Percentiles rank a stretch among this genome's conserved stretches.
Conservation (phyloP, 495 filamentous ascomycete species). For the Barbatosphaeria neglecta region DNA sequence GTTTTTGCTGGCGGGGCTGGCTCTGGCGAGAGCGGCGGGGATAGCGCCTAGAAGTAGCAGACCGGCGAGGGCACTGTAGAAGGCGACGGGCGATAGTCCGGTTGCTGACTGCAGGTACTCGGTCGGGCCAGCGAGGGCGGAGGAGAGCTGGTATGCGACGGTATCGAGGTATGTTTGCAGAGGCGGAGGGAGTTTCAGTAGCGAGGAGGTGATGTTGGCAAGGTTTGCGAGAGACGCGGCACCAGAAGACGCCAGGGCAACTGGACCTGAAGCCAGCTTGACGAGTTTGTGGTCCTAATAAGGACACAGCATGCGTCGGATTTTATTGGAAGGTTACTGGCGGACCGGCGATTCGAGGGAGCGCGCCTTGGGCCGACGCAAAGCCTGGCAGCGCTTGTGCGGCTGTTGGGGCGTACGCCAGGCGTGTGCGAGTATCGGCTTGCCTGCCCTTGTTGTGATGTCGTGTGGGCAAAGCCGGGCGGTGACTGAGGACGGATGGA, state of each 20-base stretch:
- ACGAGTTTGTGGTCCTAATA: conserved; percentile 26
- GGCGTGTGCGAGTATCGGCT: background rate
- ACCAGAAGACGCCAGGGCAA: conserved; percentile 38
- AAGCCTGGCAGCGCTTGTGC: background rate
- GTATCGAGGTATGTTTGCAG: conserved; percentile 37
- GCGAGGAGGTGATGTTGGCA: conserved; percentile 25
- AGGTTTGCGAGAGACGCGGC: conserved; percentile 27
- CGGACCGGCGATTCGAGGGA: background rate
- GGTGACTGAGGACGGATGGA: background rate
- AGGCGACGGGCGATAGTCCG: conserved; percentile 31
- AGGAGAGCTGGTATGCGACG: conserved; percentile 23
- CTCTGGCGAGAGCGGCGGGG: conserved; percentile 36
- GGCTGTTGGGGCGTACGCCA: background rate
- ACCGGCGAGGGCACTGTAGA: conserved; percentile 33
- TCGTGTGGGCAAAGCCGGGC: background rate
- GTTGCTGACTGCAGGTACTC: conserved; percentile 41
- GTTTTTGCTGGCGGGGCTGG: conserved; percentile 7
- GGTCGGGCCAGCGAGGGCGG: conserved; percentile 39
- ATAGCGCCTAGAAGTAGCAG: conserved; percentile 37
- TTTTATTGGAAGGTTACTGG: background rate
- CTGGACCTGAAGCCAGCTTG: conserved; percentile 46
- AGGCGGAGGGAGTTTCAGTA: conserved; percentile 26
- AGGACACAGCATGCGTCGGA: conserved; percentile 22
- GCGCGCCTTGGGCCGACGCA: background rate
- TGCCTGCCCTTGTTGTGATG: background rate